Conservation (phyloP, 331 rosid species). For the Rhamnella rubrinervis region DNA sequence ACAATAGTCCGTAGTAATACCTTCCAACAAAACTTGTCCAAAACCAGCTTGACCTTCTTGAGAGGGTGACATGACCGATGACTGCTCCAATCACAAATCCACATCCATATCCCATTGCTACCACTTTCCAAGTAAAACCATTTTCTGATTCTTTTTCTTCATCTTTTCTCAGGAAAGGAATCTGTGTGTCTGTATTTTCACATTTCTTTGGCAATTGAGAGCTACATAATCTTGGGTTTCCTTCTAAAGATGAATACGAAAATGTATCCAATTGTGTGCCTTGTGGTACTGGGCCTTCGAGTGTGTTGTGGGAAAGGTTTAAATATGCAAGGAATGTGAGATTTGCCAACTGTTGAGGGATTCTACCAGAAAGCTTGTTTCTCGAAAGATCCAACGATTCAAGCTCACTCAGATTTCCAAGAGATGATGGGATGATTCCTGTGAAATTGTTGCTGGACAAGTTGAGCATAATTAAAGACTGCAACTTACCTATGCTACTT, state of each 20-base stretch:
- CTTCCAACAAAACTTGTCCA: neutral
- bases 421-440: constrained; percentile 1
- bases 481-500: neutral
- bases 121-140: neutral
- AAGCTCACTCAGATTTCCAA: neutral
- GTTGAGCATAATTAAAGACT: neutral
- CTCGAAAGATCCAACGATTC: constrained; percentile 28
- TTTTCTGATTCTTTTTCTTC: neutral
- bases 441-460: constrained; percentile 17
- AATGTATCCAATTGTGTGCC: constrained; percentile 8
- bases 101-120: constrained; percentile 1
- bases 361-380: constrained; percentile 11
- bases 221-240: constrained; percentile 28
- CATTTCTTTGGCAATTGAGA: constrained; percentile 16
- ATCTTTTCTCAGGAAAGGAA: neutral
- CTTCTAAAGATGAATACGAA: neutral
- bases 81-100: constrained; percentile 1
- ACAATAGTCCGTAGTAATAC: too few species aligned
- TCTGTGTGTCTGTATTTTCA: neutral
- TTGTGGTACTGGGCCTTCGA: constrained; percentile 5
- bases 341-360: neutral
- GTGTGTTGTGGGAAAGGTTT: constrained; percentile 13
- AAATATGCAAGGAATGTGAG: constrained; percentile 17
- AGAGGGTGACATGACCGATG: neutral
- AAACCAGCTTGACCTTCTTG: neutral